Percentiles rank a stretch among this genome's conserved stretches.
These are phyloP conservation scores for Tetrapisispora pingtungensis DNA, from an alignment of 805 yeast genomes.

Conservation along the genomic window DNA sequence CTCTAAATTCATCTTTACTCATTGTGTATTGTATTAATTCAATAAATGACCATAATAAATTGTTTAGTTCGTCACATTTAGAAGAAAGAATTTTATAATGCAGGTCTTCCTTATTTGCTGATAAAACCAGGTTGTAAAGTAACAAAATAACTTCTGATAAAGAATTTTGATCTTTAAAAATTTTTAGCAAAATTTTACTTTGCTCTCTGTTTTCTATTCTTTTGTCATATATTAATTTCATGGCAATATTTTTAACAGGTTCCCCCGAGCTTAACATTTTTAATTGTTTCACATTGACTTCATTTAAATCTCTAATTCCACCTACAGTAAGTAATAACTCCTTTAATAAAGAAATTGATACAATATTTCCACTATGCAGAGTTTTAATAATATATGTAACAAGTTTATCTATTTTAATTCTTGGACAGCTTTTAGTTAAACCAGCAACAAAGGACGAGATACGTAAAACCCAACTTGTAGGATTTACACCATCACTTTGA, in stretches of 20 bases:
- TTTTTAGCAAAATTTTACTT: conserved; percentile 40
- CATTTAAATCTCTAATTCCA: conserved; percentile 62
- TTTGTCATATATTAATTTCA: conserved; percentile 41
- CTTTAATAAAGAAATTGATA: conserved; percentile 53
- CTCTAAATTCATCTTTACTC: conserved; percentile 22
- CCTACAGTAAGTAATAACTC: conserved; percentile 66
- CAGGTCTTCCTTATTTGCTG: conserved; percentile 32
- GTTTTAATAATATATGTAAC: conserved; percentile 51
- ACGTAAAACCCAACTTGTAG: conserved; percentile 78
- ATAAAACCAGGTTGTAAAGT: conserved; percentile 39
- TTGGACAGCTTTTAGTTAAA: conserved; percentile 43
- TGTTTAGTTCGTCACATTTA: conserved; percentile 60
- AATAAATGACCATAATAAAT: conserved; percentile 55
- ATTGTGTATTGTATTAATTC: conserved; percentile 49
- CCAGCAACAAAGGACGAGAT: conserved; percentile 71
- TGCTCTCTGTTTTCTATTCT: conserved; percentile 40
- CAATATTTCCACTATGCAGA: conserved; percentile 47
- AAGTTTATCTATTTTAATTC: conserved; percentile 54
- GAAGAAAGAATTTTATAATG: conserved; percentile 66
- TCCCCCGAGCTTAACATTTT: conserved; percentile 55
- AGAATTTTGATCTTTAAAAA: conserved; percentile 35
- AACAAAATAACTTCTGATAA: conserved; percentile 59
- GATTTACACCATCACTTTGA: conserved; percentile 72
- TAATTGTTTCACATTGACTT: conserved; percentile 57
- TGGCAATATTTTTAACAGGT: conserved; percentile 45